Conservation (phyloP, 306 rosid species). For the Prunus persica region DNA sequence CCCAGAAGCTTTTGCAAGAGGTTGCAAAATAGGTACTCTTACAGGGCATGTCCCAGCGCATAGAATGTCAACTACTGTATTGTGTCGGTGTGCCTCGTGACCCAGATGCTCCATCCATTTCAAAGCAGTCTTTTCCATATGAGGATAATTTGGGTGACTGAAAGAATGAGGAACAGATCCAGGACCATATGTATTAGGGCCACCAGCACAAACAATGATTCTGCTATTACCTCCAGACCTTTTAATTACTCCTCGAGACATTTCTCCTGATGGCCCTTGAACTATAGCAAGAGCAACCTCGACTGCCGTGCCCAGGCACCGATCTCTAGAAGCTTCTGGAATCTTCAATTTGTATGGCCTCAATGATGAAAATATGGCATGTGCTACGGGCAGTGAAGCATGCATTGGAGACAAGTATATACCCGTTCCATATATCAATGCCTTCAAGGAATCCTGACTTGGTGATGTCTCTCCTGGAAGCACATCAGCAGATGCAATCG, state of each 20-base stretch:
- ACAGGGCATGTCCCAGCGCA: constrained; percentile 99
- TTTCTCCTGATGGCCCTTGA: constrained; percentile 94
- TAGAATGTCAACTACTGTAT: constrained; percentile 76
- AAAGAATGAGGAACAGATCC: constrained; percentile 95
- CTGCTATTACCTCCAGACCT: constrained; percentile 89
- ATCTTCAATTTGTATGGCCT: constrained; percentile 69
- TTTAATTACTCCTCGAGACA: constrained; percentile 83
- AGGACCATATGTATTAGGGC: constrained; percentile 92
- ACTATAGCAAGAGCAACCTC: constrained; percentile 94
- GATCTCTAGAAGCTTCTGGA: constrained; percentile 92
- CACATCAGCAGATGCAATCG: constrained; percentile 92
- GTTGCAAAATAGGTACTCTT: constrained; percentile 91
- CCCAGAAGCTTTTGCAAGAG: constrained; percentile 94
- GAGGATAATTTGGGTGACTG: constrained; percentile 87
- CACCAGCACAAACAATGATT: constrained; percentile 92
- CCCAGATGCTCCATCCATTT: constrained; percentile 96
- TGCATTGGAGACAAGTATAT: constrained; percentile 94
- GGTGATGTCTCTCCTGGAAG: constrained; percentile 93
- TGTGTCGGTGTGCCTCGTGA: constrained; percentile 72
- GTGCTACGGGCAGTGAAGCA: constrained; percentile 88
- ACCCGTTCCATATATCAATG: constrained; percentile 86
- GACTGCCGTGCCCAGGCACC: constrained; percentile 94
- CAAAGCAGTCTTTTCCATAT: constrained; percentile 87
- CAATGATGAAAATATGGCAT: constrained; percentile 84
- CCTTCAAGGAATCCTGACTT: constrained; percentile 64